These are phyloP conservation scores for Taiwanofungus camphoratus DNA, from an alignment of 1,284 basidiomycete species.

Conservation along the genomic window DNA sequence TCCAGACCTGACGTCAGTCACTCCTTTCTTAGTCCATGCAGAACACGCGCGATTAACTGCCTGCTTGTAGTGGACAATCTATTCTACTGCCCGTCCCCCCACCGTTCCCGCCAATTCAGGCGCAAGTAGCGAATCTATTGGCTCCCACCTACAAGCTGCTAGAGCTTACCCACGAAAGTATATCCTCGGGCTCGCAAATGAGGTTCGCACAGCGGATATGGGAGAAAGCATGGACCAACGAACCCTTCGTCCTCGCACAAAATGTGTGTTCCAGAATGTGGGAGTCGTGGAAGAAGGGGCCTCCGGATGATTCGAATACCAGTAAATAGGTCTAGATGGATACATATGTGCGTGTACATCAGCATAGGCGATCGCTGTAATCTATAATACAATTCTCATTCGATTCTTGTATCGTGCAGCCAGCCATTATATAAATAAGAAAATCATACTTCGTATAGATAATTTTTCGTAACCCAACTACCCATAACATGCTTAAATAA, in stretches of 20 bases:
- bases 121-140: constrained; percentile 23
- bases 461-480: too few species aligned
- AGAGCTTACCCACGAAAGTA: constrained; percentile 19
- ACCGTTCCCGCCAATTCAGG: constrained; percentile 17
- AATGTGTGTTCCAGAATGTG: constrained; percentile 25
- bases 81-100: constrained; percentile 23
- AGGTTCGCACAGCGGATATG: constrained; percentile 23
- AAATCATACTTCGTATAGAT: too few species aligned
- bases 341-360: background rate
- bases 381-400: background rate
- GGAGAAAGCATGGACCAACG: constrained; percentile 26
- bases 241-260: constrained; percentile 27
- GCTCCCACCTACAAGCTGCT: constrained; percentile 26
- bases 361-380: background rate
- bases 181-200: constrained; percentile 23
- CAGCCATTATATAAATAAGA: too few species aligned
- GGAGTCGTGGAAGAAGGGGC: constrained; percentile 21
- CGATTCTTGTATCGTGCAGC: too few species aligned
- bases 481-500: too few species aligned
- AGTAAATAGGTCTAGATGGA: background rate
- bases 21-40: too few species aligned
- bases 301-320: constrained; percentile 16
- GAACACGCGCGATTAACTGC: too few species aligned
- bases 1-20: constrained; percentile 23
- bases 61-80: constrained; percentile 13